Evolutionary conservation across 1,284 basidiomycete species (phyloP).

Genomic region (Cutaneotrichosporon dermatis): DNA sequence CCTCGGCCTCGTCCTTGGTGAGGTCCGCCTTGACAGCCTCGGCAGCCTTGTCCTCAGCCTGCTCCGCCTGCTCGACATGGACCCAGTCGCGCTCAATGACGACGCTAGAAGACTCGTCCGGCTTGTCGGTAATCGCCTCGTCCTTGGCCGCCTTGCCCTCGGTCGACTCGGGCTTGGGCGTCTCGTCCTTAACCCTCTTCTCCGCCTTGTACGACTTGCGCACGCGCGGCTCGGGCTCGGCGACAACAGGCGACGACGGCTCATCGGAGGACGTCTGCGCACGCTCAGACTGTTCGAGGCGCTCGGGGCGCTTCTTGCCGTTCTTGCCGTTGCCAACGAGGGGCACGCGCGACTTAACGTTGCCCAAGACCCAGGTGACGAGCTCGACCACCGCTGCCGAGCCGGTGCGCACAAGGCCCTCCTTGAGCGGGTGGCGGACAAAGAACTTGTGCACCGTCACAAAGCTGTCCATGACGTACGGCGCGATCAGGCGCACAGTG

Average conservation of each 20-base stretch:
- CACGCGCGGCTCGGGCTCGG: neutral
- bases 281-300: neutral
- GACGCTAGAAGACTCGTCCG: neutral
- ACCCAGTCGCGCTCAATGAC: neutral
- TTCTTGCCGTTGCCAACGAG: neutral
- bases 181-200: neutral
- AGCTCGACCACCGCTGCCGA: slow-evolving; percentile 26
- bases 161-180: neutral
- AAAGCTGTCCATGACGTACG: slow-evolving; percentile 22
- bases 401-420: slow-evolving; percentile 19
- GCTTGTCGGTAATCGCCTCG: neutral
- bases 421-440: slow-evolving; percentile 26
- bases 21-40: neutral
- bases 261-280: neutral
- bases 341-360: neutral
- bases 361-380: neutral
- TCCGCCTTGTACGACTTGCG: slow-evolving; percentile 1
- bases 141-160: neutral
- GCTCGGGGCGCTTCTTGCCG: neutral
- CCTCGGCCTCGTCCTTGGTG: neutral
- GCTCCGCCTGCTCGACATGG: neutral
- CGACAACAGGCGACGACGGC: neutral
- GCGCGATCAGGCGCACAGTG: slow-evolving; percentile 13
- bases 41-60: slow-evolving; percentile 3
- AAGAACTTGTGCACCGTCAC: slow-evolving; percentile 27